A percentile compares a stretch with the other conserved stretches of the same genome.
Conservation (phyloP, 768 basidiomycete species). For the Floccularia luteovirens region DNA sequence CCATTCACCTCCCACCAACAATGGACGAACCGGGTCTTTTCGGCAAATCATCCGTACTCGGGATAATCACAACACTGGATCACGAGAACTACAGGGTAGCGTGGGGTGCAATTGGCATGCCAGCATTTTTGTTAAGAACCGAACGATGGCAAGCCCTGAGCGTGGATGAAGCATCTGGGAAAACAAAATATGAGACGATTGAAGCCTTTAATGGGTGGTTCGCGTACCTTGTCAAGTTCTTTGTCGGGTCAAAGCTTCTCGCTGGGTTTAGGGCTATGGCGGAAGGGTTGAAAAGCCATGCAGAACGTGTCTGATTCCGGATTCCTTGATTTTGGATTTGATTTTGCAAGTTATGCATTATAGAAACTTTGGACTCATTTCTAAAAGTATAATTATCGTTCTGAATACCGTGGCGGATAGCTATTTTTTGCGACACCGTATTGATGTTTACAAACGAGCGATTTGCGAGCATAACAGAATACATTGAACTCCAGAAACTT, state of each 20-base stretch:
- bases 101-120: conserved; percentile 38
- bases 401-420: too few relatives aligned
- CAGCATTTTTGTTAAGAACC: conserved; percentile 39
- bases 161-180: conserved; percentile 36
- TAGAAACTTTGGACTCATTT: too few relatives aligned
- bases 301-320: conserved; percentile 24
- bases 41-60: conserved; percentile 31
- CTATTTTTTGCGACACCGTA: too few relatives aligned
- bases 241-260: conserved; percentile 32
- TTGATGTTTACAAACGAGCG: too few relatives aligned
- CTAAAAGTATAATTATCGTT: too few relatives aligned
- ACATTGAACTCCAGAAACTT: too few relatives aligned
- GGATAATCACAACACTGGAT: conserved; percentile 42
- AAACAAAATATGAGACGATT: conserved; percentile 56
- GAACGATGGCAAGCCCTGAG: conserved; percentile 63
- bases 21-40: conserved; percentile 33
- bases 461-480: too few relatives aligned
- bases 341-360: too few relatives aligned
- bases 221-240: conserved; percentile 44
- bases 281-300: conserved; percentile 43
- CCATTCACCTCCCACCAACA: conserved; percentile 56
- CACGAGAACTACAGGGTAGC: conserved; percentile 45
- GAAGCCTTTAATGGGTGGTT: conserved; percentile 52
- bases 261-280: conserved; percentile 47
- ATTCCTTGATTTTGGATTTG: not conserved